These are phyloP conservation scores for Blastobotrys elegans DNA, from an alignment of 1,139 yeast genomes.

Conservation along the genomic window DNA sequence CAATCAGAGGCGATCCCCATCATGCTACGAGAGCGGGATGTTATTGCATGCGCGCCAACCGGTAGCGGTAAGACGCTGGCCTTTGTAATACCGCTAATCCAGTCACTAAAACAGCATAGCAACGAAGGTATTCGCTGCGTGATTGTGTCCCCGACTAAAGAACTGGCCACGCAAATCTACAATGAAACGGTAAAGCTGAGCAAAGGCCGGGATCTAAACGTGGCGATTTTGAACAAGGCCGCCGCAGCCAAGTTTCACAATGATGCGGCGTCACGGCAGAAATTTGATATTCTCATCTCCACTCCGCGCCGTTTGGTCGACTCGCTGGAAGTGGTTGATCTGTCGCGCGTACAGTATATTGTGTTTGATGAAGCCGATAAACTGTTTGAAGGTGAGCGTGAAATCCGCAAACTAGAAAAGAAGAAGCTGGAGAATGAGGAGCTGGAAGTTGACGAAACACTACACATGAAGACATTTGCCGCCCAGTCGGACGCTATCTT, in stretches of 20 bases:
- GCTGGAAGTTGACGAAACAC: constrained; percentile 2
- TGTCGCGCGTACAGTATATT: constrained; percentile 63
- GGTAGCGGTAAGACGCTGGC: constrained; percentile 94
- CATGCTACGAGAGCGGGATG: constrained; percentile 57
- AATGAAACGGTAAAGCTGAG: constrained; percentile 59
- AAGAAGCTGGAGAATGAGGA: neutral
- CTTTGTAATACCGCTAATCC: constrained; percentile 76
- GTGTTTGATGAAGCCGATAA: constrained; percentile 96
- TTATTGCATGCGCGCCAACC: constrained; percentile 88
- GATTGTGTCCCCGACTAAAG: constrained; percentile 88
- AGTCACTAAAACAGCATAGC: constrained; percentile 34
- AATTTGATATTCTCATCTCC: constrained; percentile 75
- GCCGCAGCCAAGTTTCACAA: constrained; percentile 65
- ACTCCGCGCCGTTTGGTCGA: constrained; percentile 90
- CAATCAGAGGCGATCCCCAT: constrained; percentile 84
- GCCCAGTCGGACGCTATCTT: constrained; percentile 87
- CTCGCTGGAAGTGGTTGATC: constrained; percentile 55
- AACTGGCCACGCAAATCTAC: constrained; percentile 80
- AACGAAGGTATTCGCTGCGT: constrained; percentile 59
- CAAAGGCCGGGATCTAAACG: constrained; percentile 47
- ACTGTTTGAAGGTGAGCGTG: constrained; percentile 62
- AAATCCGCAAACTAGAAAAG: constrained; percentile 12
- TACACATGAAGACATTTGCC: constrained; percentile 43
- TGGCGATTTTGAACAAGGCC: constrained; percentile 70
- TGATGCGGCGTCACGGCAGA: constrained; percentile 49